Evolutionary conservation across 192 early-diverging fungal species (phyloP), one percentile per base, ranked within the genome.

Genomic region (Geranomyces variabilis): DNA sequence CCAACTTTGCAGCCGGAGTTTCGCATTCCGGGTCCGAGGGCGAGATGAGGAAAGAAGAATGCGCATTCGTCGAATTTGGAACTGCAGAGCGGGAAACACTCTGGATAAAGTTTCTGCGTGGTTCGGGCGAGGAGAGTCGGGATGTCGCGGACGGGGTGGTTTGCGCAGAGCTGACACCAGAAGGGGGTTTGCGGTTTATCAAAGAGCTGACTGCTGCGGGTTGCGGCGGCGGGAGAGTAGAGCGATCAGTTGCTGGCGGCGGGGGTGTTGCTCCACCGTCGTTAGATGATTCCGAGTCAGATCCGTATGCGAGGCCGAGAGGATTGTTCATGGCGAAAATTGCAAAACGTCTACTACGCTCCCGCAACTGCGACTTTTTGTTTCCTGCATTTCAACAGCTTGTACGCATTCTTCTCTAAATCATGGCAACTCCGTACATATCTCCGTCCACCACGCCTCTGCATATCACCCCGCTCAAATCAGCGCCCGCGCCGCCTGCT

Each of bases 301-400:
- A 26, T 21, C 63, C 63, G 43, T 64, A 64, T 45, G 63, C 63
- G 15, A 64, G 60, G 13, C 60, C 63, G 5, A 64, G 43, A 9
- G 43, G 43, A 22, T 64, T 64, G 44, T 29, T 64, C 63, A 64
- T 64, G 56, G 19, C 46, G n/a, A n/a, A n/a, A n/a, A n/a, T n/a
- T n/a, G n/a, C n/a, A n/a, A n/a, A n/a, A n/a, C n/a, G n/a, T n/a
- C n/a, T n/a, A n/a, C n/a, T n/a, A n/a, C n/a, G n/a, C n/a, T n/a
- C n/a, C n/a, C n/a, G n/a, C n/a, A n/a, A n/a, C n/a, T n/a, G n/a
- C n/a, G n/a, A n/a, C n/a, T n/a, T n/a, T n/a, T n/a, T n/a, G n/a
- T n/a, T n/a, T n/a, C n/a, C n/a, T n/a, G n/a, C n/a, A n/a, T n/a
- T n/a, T n/a, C n/a, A n/a, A n/a, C n/a, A n/a, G n/a, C n/a, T n/a